Evolutionary conservation across 1,284 basidiomycete genomes (phyloP), one percentile per base, ranked within the genome.

Genomic region (Coniophora puteana): DNA sequence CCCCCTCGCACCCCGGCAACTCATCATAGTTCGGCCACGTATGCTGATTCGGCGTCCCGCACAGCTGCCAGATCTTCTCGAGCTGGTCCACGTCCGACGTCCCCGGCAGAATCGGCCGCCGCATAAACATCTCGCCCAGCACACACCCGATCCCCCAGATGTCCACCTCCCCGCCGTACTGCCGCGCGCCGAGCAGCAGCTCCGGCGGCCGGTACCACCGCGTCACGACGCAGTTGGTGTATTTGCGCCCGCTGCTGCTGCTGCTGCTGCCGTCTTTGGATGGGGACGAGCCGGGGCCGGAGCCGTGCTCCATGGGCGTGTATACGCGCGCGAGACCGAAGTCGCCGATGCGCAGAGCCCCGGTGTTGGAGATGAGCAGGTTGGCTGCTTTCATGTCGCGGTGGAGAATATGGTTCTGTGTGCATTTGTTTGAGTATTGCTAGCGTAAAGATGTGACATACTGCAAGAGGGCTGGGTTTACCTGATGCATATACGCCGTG

Each of bases 71-170:
- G 44, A 99, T 98, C 61, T 84, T 83, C 56, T 88, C 82, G 8
- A 96, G 67, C 62, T 99, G 96, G 62, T 96, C 89, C 18, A 93
- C 69, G 57, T 99, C 96, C 12, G 85, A 85, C 6, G 77, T 78
- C 13, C 95, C 95, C 7, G 86, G 83, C 44, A 99, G 76, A 46
- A 99, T 91, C 0, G 96, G 94, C 44, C 80, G 74, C 35, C 86
- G 79, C 48, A 78, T 76, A 62, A 93, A 94, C 93, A 99, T 98
- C 65, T 99, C 95, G 18, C 89, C 95, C 13, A 99, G 69, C 25
- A 99, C 91, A 63, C 94, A 93, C 76, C 94, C 95, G 38, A 98
- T 82, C n/a, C 94, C 93, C 96, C 95, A 99, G 60, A 99, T 84
- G 63, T 99, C 95, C 37, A 99, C 87, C 49, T 93, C 90, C 0